Conservation (phyloP, 2,329 filamentous ascomycete species). For the Penicillium concentricum region DNA sequence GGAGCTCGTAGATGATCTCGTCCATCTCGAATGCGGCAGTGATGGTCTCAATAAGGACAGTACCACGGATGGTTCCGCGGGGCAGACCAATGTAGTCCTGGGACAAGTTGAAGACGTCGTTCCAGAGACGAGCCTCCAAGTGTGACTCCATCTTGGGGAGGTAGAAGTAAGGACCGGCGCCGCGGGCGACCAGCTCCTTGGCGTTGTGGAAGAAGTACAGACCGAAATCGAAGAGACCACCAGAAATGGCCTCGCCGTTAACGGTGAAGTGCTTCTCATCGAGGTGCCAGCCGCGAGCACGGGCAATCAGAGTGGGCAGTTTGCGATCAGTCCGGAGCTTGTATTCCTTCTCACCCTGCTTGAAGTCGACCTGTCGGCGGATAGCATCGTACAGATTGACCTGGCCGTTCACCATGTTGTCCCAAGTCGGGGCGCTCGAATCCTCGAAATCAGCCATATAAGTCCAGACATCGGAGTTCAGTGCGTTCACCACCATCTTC, state of each 20-base stretch:
- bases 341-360: conserved; percentile 92
- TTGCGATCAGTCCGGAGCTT: conserved; percentile 89
- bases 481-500: conserved; percentile 98
- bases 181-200: conserved; percentile 77
- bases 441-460: conserved; percentile 99
- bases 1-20: conserved; percentile 99
- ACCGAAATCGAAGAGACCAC: conserved; percentile 91
- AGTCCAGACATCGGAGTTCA: conserved; percentile 95
- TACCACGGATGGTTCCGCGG: conserved; percentile 89
- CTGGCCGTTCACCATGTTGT: conserved; percentile 98
- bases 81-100: conserved; percentile 91
- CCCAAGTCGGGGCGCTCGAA: conserved; percentile 94
- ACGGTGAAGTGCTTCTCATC: conserved; percentile 98
- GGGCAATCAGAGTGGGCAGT: conserved; percentile 87
- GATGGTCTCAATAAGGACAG: conserved; percentile 97
- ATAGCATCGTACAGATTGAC: conserved; percentile 97
- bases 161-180: conserved; percentile 94
- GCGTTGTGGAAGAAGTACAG: conserved; percentile 99
- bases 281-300: conserved; percentile 94
- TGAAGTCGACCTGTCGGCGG: conserved; percentile 92
- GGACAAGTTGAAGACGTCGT: conserved; percentile 92
- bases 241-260: conserved; percentile 91
- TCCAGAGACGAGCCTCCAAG: conserved; percentile 95
- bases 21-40: conserved; percentile 99
- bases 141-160: conserved; percentile 98